Evolutionary conservation across 495 filamentous ascomycete genomes (phyloP).

Genomic region (Saxophila tyrrhenica): DNA sequence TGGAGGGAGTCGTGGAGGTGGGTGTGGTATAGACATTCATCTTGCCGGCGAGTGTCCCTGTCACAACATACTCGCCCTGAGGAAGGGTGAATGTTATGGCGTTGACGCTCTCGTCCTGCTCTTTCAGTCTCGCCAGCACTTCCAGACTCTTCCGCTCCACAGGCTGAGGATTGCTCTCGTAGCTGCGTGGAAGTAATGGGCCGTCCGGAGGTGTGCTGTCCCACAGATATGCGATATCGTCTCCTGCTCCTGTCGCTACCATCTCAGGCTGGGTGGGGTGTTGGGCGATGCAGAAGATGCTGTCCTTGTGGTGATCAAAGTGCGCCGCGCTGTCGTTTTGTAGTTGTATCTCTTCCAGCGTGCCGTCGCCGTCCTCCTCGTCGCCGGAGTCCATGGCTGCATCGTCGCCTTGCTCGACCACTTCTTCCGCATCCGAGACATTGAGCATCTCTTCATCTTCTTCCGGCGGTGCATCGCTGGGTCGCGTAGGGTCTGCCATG

Average conservation of each 20-base stretch:
- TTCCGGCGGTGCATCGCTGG: conserved; percentile 12
- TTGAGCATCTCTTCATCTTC: conserved; percentile 32
- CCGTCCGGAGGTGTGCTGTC: conserved; percentile 50
- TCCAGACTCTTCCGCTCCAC: conserved; percentile 47
- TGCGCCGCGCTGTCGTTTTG: conserved; percentile 86
- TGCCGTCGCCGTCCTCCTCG: conserved; percentile 32
- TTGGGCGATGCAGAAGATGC: conserved; percentile 84
- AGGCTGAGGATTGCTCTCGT: conserved; percentile 53
- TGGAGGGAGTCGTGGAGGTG: conserved; percentile 12
- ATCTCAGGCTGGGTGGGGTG: conserved; percentile 71
- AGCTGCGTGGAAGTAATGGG: conserved; percentile 61
- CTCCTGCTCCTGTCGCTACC: conserved; percentile 75
- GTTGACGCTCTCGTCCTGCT: conserved; percentile 86
- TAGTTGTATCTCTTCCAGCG: conserved; percentile 56
- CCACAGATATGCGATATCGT: conserved; percentile 77
- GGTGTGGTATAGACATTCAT: conserved; percentile 27
- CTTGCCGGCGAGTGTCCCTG: conserved; percentile 75
- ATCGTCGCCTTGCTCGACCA: conserved; percentile 30
- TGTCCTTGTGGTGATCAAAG: conserved; percentile 80
- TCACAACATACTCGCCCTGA: conserved; percentile 70
- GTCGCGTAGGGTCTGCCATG: neutral
- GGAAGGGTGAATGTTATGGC: conserved; percentile 74
- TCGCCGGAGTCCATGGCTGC: conserved; percentile 44
- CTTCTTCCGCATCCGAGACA: conserved; percentile 30
- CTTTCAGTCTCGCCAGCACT: conserved; percentile 58